Conservation (phyloP, 176 grass and related monocot genomes). For the Carex kokanica region DNA sequence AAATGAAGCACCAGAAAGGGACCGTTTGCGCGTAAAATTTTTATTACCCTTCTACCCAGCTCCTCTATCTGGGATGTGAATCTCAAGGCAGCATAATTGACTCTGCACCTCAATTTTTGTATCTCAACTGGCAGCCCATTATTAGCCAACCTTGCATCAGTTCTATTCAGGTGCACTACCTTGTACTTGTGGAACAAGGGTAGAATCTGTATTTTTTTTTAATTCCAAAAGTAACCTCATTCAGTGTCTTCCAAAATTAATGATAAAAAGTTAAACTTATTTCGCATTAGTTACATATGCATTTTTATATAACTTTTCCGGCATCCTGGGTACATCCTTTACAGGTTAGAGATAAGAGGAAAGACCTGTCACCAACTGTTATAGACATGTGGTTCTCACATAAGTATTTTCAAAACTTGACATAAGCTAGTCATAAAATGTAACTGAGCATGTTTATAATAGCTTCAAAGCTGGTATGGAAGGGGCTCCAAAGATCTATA, state of each 20-base stretch:
- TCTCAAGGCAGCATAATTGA: slow-evolving; percentile 72
- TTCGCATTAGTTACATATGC: background rate
- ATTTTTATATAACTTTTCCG: background rate
- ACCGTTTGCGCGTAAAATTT: slow-evolving; percentile 58
- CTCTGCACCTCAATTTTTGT: slow-evolving; percentile 77
- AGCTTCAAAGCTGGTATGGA: background rate
- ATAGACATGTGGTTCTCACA: background rate
- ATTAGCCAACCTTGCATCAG: slow-evolving; percentile 80
- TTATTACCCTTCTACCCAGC: slow-evolving; percentile 64
- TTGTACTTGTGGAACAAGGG: slow-evolving; percentile 82
- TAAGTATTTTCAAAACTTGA: background rate
- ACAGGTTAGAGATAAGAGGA: background rate
- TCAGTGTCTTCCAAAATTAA: background rate
- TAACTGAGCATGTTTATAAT: background rate
- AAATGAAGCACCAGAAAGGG: slow-evolving; percentile 89
- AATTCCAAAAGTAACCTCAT: background rate
- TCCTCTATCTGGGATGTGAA: slow-evolving; percentile 91
- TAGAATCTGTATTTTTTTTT: slow-evolving; percentile 60
- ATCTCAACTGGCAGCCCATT: slow-evolving; percentile 74
- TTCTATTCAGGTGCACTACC: slow-evolving; percentile 78
- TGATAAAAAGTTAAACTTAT: background rate
- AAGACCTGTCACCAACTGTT: background rate
- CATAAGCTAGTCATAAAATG: background rate
- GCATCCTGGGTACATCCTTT: background rate
- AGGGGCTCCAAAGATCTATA: background rate